phyloP scores from a whole-genome alignment of 768 basidiomycete genomes.

The Lyophyllum decastes region DNA sequence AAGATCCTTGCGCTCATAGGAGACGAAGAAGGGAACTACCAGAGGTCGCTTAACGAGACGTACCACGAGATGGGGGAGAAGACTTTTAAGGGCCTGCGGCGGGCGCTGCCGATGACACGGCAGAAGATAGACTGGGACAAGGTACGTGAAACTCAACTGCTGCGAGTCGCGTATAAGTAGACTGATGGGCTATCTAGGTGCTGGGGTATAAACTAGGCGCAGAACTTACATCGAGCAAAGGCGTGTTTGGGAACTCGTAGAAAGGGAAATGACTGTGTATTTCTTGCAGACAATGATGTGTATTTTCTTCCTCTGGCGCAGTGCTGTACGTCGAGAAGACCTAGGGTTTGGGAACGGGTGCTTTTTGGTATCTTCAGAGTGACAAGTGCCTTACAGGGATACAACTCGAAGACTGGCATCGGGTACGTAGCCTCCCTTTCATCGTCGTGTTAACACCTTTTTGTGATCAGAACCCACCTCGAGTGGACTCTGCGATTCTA shows the following conservation, averaged over 20 bases:
- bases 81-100: slow-evolving; percentile 87
- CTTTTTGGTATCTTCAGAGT: no score
- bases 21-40: slow-evolving; percentile 79
- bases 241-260: slow-evolving; percentile 42
- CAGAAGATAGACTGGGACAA: slow-evolving; percentile 98
- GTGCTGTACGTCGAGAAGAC: no score
- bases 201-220: slow-evolving; percentile 74
- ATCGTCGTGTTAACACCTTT: no score
- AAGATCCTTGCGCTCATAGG: slow-evolving; percentile 83
- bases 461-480: no score
- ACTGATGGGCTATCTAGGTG: slow-evolving; percentile 32
- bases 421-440: no score
- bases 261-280: neutral
- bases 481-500: no score
- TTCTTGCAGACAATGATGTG: neutral
- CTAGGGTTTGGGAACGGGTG: no score
- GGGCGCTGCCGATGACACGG: slow-evolving; percentile 89
- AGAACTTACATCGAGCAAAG: slow-evolving; percentile 70
- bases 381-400: no score
- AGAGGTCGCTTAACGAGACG: slow-evolving; percentile 74
- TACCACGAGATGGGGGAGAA: slow-evolving; percentile 93
- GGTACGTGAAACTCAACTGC: slow-evolving; percentile 39
- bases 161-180: neutral
- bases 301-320: neutral
- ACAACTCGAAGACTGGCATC: no score